Percentiles rank a stretch among this genome's conserved stretches.
These are phyloP conservation scores for Phylloporus sp. DNA, from an alignment of 768 basidiomycete species.

Conservation along the genomic window DNA sequence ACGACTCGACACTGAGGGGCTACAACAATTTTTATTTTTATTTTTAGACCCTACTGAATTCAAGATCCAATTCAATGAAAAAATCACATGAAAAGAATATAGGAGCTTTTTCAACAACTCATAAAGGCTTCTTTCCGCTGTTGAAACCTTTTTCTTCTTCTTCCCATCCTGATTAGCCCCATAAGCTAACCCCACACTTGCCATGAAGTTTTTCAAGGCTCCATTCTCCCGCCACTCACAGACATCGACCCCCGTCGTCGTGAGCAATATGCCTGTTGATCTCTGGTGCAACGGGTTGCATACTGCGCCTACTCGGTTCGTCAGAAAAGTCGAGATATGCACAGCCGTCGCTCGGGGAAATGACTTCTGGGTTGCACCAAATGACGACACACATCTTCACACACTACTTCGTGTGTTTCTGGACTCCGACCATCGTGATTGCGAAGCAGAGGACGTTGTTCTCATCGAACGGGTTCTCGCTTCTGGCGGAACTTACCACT, in stretches of 20 bases:
- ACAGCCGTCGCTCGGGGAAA: background rate
- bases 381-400: background rate
- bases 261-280: slow-evolving; percentile 1
- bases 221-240: background rate
- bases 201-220: slow-evolving; percentile 3
- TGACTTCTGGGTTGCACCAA: background rate
- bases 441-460: background rate
- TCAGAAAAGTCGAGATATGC: slow-evolving; percentile 12
- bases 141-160: background rate
- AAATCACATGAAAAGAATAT: background rate
- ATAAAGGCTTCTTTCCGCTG: background rate
- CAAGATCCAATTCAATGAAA: background rate
- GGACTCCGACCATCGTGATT: background rate
- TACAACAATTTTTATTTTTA: too few relatives aligned
- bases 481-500: background rate
- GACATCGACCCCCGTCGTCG: slow-evolving; percentile 3
- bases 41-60: background rate
- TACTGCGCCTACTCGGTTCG: background rate
- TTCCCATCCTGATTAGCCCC: background rate
- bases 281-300: background rate
- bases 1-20: too few relatives aligned
- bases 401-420: slow-evolving; percentile 7
- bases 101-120: background rate
- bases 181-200: background rate
- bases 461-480: slow-evolving; percentile 19